A percentile compares a stretch with the other conserved stretches of the same genome.
Conservation (phyloP, 208 protist genomes). For the Endotrypanum monterogeii region DNA sequence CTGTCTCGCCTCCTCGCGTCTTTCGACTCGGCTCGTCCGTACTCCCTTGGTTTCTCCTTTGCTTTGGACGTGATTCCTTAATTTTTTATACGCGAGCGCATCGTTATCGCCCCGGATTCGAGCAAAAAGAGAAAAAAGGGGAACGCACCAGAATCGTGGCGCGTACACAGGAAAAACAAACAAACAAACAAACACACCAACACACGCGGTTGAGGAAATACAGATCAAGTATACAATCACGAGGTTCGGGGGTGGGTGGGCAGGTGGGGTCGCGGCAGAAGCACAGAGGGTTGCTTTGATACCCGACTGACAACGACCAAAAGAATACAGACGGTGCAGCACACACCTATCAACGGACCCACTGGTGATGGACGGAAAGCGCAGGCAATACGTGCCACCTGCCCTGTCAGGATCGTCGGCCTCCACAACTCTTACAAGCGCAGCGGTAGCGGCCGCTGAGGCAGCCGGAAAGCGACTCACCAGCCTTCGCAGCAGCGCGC, state of each 20-base stretch:
- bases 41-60: too few relatives aligned
- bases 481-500: conserved; percentile 18
- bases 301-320: not conserved
- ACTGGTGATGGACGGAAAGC: conserved; percentile 20
- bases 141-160: too few relatives aligned
- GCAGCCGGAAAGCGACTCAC: conserved; percentile 13
- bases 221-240: not conserved
- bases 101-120: too few relatives aligned
- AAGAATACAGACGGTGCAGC: not conserved
- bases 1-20: too few relatives aligned
- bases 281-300: not conserved
- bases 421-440: not conserved
- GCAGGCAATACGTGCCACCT: conserved; percentile 25
- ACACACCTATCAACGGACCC: not conserved
- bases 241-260: not conserved
- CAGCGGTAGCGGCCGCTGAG: conserved; percentile 19
- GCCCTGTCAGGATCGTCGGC: conserved; percentile 6
- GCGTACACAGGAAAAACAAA: too few relatives aligned
- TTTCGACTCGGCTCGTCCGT: too few relatives aligned
- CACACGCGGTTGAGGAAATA: too few relatives aligned
- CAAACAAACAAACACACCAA: too few relatives aligned
- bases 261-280: not conserved
- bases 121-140: too few relatives aligned
- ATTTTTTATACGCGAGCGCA: too few relatives aligned
- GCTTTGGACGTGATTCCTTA: too few relatives aligned